Conservation (phyloP, 768 basidiomycete genomes). For the Boletus rufocinnamomeus region DNA sequence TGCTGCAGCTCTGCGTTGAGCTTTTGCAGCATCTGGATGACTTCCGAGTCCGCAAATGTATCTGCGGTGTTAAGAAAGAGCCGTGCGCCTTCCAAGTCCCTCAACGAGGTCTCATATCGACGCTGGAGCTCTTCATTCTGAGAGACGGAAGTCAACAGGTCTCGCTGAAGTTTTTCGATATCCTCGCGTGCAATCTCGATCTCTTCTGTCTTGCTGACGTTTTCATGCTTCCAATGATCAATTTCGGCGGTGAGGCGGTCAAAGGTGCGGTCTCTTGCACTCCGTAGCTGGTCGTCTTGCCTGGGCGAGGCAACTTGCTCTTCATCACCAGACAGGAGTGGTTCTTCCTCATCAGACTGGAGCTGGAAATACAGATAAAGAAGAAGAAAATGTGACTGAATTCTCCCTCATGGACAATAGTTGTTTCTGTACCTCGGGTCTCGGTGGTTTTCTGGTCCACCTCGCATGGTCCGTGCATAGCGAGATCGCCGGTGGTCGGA, state of each 20-base stretch:
- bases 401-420: neutral
- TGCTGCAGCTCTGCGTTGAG: constrained; percentile 9
- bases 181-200: neutral
- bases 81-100: constrained; percentile 2
- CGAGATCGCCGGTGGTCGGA: neutral
- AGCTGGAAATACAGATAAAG: too few species aligned
- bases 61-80: constrained; percentile 8
- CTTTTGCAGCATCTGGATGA: constrained; percentile 3
- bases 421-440: neutral
- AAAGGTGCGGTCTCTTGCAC: neutral
- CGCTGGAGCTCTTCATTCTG: neutral
- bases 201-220: neutral
- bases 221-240: neutral
- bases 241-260: neutral
- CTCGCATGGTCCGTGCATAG: neutral
- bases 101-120: neutral
- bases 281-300: too few species aligned
- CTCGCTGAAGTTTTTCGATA: neutral
- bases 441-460: neutral
- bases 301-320: neutral
- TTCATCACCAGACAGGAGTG: neutral
- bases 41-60: neutral
- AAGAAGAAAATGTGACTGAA: neutral
- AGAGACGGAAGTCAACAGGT: neutral
- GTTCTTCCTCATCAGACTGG: neutral